Evolutionary conservation across 2,329 filamentous ascomycete genomes (phyloP).

Genomic region (Aspergillus brasiliensis): DNA sequence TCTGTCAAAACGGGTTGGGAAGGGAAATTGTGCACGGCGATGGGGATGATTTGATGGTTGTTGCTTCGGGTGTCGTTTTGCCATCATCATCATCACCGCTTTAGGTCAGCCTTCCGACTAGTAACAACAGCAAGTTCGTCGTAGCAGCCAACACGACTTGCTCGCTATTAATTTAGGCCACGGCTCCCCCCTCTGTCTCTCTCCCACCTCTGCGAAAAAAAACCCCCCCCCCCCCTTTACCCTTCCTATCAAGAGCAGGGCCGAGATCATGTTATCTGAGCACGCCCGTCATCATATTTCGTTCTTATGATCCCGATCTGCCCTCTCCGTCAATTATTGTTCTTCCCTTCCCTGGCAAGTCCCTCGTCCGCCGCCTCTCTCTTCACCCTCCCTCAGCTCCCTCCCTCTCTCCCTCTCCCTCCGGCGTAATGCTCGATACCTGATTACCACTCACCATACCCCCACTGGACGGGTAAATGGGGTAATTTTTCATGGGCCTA

Average conservation of each 20-base stretch:
- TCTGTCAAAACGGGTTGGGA: not conserved
- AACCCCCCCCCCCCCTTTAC: not conserved
- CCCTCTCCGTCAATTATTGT: too few species aligned
- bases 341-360: not conserved
- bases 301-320: not conserved
- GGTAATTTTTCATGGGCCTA: constrained; percentile 2
- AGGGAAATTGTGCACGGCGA: not conserved
- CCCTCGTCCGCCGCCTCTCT: not conserved
- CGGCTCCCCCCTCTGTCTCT: not conserved
- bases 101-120: constrained; percentile 1
- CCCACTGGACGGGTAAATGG: constrained; percentile 1
- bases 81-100: constrained; percentile 1
- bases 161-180: constrained; percentile 4
- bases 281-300: not conserved
- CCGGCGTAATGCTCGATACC: constrained; percentile 10
- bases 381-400: not conserved
- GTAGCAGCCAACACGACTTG: not conserved
- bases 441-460: not conserved
- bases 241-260: not conserved
- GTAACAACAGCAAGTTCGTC: not conserved
- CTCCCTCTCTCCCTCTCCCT: not conserved
- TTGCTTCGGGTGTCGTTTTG: not conserved
- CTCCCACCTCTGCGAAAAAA: not conserved
- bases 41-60: not conserved
- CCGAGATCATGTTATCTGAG: not conserved